Percentiles rank a stretch among this genome's conserved stretches.
Conservation (phyloP, 2,329 filamentous ascomycete genomes). For the Juglanconis oblonga region DNA sequence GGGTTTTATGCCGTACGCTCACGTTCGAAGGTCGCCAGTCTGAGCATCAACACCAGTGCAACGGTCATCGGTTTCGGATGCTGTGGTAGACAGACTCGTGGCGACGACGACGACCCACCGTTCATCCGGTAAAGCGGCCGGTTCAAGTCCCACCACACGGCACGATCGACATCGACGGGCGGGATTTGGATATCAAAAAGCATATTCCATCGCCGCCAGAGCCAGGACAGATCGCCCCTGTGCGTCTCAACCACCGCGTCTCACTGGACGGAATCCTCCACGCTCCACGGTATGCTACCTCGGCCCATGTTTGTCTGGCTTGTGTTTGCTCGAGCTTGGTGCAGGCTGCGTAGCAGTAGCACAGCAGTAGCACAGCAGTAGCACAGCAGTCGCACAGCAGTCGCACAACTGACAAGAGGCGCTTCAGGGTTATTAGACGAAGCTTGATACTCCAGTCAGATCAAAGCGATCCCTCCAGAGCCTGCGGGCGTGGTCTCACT, state of each 20-base stretch:
- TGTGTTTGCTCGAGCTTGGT: neutral
- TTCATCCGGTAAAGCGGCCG: constrained; percentile 1
- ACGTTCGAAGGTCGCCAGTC: neutral
- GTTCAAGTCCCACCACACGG: neutral
- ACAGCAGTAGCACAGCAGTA: neutral
- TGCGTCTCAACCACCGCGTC: neutral
- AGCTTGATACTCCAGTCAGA: neutral
- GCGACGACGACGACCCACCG: neutral
- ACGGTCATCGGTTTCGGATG: neutral
- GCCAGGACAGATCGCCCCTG: neutral
- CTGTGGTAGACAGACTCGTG: neutral
- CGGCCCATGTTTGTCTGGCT: neutral
- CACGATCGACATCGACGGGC: neutral
- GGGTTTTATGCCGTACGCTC: neutral
- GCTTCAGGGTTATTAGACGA: neutral
- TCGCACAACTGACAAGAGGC: constrained; percentile 9
- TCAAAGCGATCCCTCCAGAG: constrained; percentile 1
- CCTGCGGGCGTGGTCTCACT: neutral
- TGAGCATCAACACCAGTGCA: neutral
- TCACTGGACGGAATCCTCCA: neutral
- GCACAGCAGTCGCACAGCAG: too few relatives aligned
- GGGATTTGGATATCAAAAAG: neutral
- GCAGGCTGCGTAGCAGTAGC: constrained; percentile 3
- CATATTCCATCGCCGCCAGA: neutral
- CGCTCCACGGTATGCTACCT: neutral